Evolutionary conservation across 176 grass and related monocot species (phyloP).

Genomic region (Cenchrus americanus): DNA sequence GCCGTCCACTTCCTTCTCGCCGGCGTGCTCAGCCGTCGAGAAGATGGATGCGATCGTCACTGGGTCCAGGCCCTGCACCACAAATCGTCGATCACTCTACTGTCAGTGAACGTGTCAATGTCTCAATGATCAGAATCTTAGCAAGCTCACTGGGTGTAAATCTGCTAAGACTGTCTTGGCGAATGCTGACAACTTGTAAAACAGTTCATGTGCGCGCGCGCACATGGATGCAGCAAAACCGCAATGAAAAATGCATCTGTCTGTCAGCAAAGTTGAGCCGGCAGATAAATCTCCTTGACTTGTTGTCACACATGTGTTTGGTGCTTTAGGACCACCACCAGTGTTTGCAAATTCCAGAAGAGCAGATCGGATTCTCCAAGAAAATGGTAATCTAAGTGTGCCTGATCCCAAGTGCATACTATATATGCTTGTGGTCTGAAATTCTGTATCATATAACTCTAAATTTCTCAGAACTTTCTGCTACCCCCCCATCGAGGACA

Average conservation of each 20-base stretch:
- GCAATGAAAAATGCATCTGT: slow-evolving; percentile 5
- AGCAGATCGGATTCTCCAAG: slow-evolving; percentile 19
- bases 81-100: background rate
- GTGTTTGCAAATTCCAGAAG: background rate
- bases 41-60: slow-evolving; percentile 85
- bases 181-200: background rate
- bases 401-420: background rate
- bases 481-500: background rate
- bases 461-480: slow-evolving; percentile 12
- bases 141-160: no score
- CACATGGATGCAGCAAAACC: slow-evolving; percentile 16
- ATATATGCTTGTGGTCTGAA: background rate
- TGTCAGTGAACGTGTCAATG: background rate
- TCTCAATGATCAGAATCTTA: background rate
- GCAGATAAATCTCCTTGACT: slow-evolving; percentile 41
- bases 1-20: slow-evolving; percentile 87
- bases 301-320: slow-evolving; percentile 42
- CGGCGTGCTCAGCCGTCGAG: slow-evolving; percentile 77
- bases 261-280: background rate
- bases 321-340: slow-evolving; percentile 40
- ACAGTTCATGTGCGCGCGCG: background rate
- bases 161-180: background rate
- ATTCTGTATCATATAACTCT: background rate
- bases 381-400: slow-evolving; percentile 17
- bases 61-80: slow-evolving; percentile 75